Percentiles rank a stretch among this genome's conserved stretches.
phyloP scores from a whole-genome alignment of 441 rosid genomes.

The Populus trichocarpa region DNA sequence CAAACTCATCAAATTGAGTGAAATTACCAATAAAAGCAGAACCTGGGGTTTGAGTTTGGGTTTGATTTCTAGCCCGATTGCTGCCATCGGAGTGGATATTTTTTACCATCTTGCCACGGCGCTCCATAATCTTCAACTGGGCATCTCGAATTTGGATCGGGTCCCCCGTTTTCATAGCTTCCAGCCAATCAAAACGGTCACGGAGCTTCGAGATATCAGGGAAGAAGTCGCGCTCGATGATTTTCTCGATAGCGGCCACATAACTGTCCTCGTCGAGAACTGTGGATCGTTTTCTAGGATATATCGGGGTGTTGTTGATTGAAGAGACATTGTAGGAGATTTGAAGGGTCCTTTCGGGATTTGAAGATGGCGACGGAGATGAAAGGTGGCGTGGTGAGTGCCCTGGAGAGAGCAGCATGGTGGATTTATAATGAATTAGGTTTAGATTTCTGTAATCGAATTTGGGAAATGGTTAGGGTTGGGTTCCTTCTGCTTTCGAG shows the following conservation, averaged over 20 bases:
- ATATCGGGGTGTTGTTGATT: slow-evolving; percentile 15
- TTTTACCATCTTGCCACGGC: slow-evolving; percentile 58
- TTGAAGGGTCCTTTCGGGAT: slow-evolving; percentile 29
- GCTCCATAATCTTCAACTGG: slow-evolving; percentile 88
- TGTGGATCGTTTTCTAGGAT: slow-evolving; percentile 46
- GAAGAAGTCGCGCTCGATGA: slow-evolving; percentile 93
- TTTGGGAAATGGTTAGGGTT: slow-evolving; percentile 5
- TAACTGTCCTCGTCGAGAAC: slow-evolving; percentile 90
- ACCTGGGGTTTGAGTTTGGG: slow-evolving; percentile 79
- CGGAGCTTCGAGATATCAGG: slow-evolving; percentile 92
- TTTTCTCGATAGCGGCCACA: slow-evolving; percentile 80
- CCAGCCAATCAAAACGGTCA: slow-evolving; percentile 93
- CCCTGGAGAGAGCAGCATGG: slow-evolving; percentile 91
- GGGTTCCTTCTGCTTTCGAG: neutral
- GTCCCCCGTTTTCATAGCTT: slow-evolving; percentile 78
- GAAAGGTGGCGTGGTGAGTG: slow-evolving; percentile 71
- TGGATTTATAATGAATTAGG: neutral
- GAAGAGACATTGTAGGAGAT: slow-evolving; percentile 34
- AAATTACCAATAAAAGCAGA: slow-evolving; percentile 72
- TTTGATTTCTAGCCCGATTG: slow-evolving; percentile 17
- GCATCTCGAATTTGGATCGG: slow-evolving; percentile 86
- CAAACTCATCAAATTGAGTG: slow-evolving; percentile 79
- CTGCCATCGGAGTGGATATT: slow-evolving; percentile 34
- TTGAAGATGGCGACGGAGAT: slow-evolving; percentile 25
- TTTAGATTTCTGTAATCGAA: neutral